Evolutionary conservation across 2,329 filamentous ascomycete genomes (phyloP), one percentile per base, ranked within the genome.

Genomic region (Raffaelea arxii): DNA sequence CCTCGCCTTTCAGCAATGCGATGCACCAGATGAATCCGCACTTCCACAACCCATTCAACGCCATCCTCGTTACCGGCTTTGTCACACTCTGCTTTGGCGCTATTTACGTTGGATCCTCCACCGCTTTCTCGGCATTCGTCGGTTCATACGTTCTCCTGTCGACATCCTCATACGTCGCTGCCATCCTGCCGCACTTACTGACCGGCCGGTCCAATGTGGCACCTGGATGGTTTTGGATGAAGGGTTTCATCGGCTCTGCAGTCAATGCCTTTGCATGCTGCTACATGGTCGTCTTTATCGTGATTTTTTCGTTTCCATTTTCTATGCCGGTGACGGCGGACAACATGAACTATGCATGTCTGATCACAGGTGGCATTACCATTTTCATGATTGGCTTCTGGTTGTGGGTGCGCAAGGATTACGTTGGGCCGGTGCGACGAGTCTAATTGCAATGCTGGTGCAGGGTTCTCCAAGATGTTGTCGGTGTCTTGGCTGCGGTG

Each of bases 21-120:
- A 72, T 80, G 48, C 64, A 69, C 12, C 59, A 56, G 18, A 75
- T 82, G 51, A 71, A 74, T 56, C 64, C 68, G 51, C 62, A 53
- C 2, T 69, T 77, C 47, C 75, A 75, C 42, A 80, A 77, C 55
- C 78, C 78, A 0, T 64, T 81, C 48, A 72, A 74, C 47, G 69
- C 78, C 2, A 79, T 76, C 1, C 51, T 80, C n/a, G 68, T 75
- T 49, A 74, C 72, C 50, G 68, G 69, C 3, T 51, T 68, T 25
- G 48, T 79, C 25, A 67, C 71, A 41, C 77, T 74, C 2, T 65
- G 69, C 30, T 64, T 78, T 7, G 75, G 74, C 11, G 74, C 71
- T 44, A 77, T 78, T 52, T 73, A 75, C 25, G 63, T 77, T 6
- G 74, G 74, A 25, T 74, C 67, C 43, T 60, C 61, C 4, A 72